phyloP scores from a whole-genome alignment of 352 stramenopile genomes.

The Peronospora destructor region DNA sequence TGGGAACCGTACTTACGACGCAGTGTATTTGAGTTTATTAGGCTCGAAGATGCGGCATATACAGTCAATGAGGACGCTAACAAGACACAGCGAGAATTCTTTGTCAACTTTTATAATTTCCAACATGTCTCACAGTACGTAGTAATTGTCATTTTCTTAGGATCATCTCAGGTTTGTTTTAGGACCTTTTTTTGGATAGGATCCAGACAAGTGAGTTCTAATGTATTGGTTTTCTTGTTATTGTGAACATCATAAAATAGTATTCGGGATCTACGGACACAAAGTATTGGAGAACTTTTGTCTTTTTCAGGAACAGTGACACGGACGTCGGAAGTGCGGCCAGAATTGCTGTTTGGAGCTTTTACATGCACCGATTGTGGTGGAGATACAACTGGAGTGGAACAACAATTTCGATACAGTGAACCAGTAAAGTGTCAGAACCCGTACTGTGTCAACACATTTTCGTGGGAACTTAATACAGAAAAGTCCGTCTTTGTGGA shows the following conservation, averaged over 20 bases:
- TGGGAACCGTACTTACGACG: slow-evolving; percentile 74
- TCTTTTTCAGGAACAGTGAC: slow-evolving; percentile 95
- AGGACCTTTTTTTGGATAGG: neutral
- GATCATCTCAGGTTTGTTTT: neutral
- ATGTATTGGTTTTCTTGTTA: too few species aligned
- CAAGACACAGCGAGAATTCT: slow-evolving; percentile 77
- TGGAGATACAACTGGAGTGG: slow-evolving; percentile 85
- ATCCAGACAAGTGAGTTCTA: neutral
- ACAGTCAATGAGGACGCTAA: slow-evolving; percentile 75
- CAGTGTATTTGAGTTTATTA: slow-evolving; percentile 75
- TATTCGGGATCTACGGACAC: slow-evolving; percentile 89
- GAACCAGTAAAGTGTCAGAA: slow-evolving; percentile 95
- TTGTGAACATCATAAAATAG: slow-evolving; percentile 21
- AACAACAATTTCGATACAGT: slow-evolving; percentile 98
- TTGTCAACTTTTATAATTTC: slow-evolving; percentile 88
- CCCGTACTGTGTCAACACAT: slow-evolving; percentile 90
- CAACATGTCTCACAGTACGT: slow-evolving; percentile 72
- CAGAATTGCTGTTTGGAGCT: slow-evolving; percentile 92
- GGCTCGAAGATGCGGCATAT: slow-evolving; percentile 65
- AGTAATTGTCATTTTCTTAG: neutral
- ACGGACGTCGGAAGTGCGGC: slow-evolving; percentile 94
- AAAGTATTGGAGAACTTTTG: slow-evolving; percentile 90
- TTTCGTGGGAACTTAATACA: slow-evolving; percentile 77
- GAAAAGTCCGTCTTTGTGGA: slow-evolving; percentile 95
- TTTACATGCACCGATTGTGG: slow-evolving; percentile 95